Base-by-base conservation (phyloP, 306 rosid species). In the Cucumis hystrix region DNA sequence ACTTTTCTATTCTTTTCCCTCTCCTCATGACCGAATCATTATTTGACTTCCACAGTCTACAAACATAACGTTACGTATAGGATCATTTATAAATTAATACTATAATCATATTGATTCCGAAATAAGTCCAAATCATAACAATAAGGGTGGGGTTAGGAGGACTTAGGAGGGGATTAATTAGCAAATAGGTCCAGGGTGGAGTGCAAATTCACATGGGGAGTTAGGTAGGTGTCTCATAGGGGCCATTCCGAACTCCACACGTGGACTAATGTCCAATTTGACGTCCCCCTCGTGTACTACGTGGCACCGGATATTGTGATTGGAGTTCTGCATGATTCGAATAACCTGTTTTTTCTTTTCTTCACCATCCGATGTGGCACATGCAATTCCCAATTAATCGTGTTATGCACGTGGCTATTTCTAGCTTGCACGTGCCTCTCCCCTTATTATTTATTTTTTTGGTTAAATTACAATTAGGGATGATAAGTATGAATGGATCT, bases 121-220 rank as follows among this genome's bases (percentile, higher is more conserved):
- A 64, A 58, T 13, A 56, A 41, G 84, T 78, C 84, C n/a, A 70
- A 58, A 77, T 81, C 83, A 39, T 75, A 83, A 67, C 28, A 61
- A 28, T 3, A 61, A n/a, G 69, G 78, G 57, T 75, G 74, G 84
- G 69, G 39, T 65, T 10, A 47, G 52, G 56, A 47, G 52, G 56
- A 15, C 56, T 15, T 13, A 6, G 1, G 20, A 40, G 25, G 5
- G 2, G 0, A 23, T 7, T 79, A 80, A 71, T 57, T 80, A 74
- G n/a, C 75, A 45, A 39, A 78, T 33, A 51, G 76, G 70, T 73
- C 66, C 45, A 80, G 54, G 30, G 9, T 73, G 33, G 79, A 69
- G 62, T 3, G 87, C 61, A 59, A 10, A 39, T 52, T 88, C 92
- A 91, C 93, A 84, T 92, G 96, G 87, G 62, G 10, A 21, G 73